Conservation (phyloP, 495 filamentous ascomycete species). For the Annulohypoxylon bovei region DNA sequence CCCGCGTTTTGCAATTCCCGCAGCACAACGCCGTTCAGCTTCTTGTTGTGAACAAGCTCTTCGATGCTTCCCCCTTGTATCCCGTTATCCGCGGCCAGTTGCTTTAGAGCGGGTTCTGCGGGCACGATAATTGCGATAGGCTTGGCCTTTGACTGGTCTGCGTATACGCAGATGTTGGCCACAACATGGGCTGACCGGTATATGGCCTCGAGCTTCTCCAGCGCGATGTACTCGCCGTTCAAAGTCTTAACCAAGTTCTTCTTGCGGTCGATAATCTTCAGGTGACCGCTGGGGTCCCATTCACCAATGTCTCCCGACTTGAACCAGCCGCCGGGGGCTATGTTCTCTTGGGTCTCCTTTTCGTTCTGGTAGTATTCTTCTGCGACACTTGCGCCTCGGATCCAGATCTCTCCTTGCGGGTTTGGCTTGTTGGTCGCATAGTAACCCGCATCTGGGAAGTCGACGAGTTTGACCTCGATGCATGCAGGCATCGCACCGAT, state of each 20-base stretch:
- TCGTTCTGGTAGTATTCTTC: slow-evolving; percentile 82
- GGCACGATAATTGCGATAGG: slow-evolving; percentile 96
- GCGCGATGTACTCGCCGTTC: slow-evolving; percentile 96
- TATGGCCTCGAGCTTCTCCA: slow-evolving; percentile 97
- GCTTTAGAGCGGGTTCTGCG: slow-evolving; percentile 83
- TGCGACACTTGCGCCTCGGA: slow-evolving; percentile 80
- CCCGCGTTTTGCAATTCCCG: slow-evolving; percentile 83
- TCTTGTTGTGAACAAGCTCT: slow-evolving; percentile 83
- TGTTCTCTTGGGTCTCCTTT: slow-evolving; percentile 79
- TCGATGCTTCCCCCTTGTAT: slow-evolving; percentile 77
- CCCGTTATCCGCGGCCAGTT: slow-evolving; percentile 76
- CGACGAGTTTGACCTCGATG: slow-evolving; percentile 93
- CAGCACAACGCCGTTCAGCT: slow-evolving; percentile 79
- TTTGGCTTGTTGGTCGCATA: slow-evolving; percentile 82
- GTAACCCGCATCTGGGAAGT: slow-evolving; percentile 95
- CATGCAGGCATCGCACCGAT: slow-evolving; percentile 84
- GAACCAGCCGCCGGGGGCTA: slow-evolving; percentile 89
- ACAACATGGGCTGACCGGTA: slow-evolving; percentile 89
- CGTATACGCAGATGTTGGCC: slow-evolving; percentile 95
- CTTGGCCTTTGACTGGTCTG: slow-evolving; percentile 80
- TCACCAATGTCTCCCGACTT: slow-evolving; percentile 96
- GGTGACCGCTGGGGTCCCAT: slow-evolving; percentile 81
- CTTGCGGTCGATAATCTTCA: slow-evolving; percentile 94
- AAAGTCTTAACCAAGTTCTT: slow-evolving; percentile 98
- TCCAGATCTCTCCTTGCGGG: slow-evolving; percentile 95